phyloP scores from a whole-genome alignment of 1,284 basidiomycete genomes.

The Pseudozyma pruni region DNA sequence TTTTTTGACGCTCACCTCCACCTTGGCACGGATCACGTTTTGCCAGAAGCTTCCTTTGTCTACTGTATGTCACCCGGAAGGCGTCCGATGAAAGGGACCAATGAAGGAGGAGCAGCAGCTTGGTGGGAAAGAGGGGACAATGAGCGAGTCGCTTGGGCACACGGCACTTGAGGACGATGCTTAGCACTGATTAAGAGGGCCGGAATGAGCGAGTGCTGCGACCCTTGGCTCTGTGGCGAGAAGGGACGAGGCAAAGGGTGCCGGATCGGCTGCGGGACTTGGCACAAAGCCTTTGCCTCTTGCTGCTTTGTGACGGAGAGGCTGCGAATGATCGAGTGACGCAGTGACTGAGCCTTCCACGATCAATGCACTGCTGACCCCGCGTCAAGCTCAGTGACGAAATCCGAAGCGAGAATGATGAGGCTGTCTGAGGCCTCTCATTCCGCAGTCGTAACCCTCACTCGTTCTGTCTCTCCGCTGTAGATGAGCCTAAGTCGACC shows the following conservation, averaged over 20 bases:
- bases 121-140: too few species aligned
- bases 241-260: slow-evolving; percentile 4
- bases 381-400: slow-evolving; percentile 12
- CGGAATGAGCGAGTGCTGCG: too few species aligned
- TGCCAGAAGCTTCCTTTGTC: too few species aligned
- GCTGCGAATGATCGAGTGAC: not conserved
- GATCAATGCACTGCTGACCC: too few species aligned
- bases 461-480: not conserved
- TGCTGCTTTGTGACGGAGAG: slow-evolving; percentile 5
- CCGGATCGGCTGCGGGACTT: slow-evolving; percentile 9
- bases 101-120: too few species aligned
- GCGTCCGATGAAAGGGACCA: too few species aligned
- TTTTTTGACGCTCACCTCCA: slow-evolving; percentile 12
- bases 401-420: slow-evolving; percentile 7
- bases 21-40: not conserved
- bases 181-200: too few species aligned
- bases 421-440: too few species aligned
- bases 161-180: too few species aligned
- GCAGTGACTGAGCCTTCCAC: slow-evolving; percentile 1
- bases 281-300: not conserved
- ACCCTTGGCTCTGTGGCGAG: not conserved
- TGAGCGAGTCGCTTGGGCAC: too few species aligned
- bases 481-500: too few species aligned
- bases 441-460: slow-evolving; percentile 3
- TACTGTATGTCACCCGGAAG: not conserved